These are phyloP conservation scores for Talaromyces borbonicus DNA, from an alignment of 495 filamentous ascomycete species.

Conservation along the genomic window DNA sequence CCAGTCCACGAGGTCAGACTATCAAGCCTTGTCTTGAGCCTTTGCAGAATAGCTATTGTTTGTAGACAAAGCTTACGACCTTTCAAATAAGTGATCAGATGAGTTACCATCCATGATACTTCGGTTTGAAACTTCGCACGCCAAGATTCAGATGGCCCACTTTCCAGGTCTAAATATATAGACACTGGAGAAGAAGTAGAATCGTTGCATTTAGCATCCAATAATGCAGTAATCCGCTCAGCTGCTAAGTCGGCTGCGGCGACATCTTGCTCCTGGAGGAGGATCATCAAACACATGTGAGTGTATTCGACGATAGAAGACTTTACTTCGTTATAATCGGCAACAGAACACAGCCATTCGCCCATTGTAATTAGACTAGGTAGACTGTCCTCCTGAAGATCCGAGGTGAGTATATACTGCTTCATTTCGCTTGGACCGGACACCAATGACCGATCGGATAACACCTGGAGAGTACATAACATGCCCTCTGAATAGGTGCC, in stretches of 20 bases:
- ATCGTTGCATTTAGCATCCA: background rate
- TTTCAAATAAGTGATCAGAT: background rate
- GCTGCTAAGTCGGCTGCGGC: background rate
- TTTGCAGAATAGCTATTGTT: background rate
- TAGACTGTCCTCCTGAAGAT: background rate
- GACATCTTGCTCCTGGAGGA: background rate
- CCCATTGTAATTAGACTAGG: background rate
- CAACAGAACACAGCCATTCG: slow-evolving; percentile 5
- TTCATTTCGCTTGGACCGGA: background rate
- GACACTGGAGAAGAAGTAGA: background rate
- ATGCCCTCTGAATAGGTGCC: slow-evolving; percentile 1
- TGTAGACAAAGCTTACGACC: background rate
- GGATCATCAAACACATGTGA: background rate
- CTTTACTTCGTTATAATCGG: background rate
- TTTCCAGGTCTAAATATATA: background rate
- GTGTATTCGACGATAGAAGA: background rate
- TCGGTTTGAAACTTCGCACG: background rate
- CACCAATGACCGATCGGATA: background rate
- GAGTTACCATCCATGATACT: slow-evolving; percentile 1
- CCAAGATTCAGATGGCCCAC: background rate
- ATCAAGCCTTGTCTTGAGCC: background rate
- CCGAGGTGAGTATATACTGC: background rate
- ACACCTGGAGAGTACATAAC: background rate
- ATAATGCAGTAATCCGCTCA: background rate
- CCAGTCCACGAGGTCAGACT: background rate